Base-by-base conservation (phyloP, 139 green algal genomes). In the Medakamo hakoo region DNA sequence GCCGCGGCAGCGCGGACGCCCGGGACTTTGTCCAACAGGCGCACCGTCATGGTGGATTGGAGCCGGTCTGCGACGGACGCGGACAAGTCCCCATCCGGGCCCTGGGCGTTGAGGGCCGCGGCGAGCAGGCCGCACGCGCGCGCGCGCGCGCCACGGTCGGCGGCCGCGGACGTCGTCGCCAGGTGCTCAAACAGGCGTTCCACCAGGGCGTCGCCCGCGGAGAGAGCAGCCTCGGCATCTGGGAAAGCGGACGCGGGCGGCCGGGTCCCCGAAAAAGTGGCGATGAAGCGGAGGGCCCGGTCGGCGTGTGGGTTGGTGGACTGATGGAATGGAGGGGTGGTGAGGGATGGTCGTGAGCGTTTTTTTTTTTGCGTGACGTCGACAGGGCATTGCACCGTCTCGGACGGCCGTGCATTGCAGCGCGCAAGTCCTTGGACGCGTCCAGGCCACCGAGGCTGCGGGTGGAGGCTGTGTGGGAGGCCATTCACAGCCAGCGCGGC, bases 11-110 rank as follows among this genome's bases (percentile, higher is more conserved):
- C 71, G 16, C 80, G 69, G 9, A 89, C 73, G 14, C 24, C 60
- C 4, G 82, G 80, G 29, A 72, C 59, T 48, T 73, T 71, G 70
- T 89, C 82, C 5, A 70, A 64, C 55, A 87, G 58, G 3, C 81
- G 68, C 52, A 68, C 59, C 27, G 80, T 59, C 78, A 84, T 78
- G 0, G 49, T 63, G 23, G 68, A 63, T 60, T 78, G 49, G 61
- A 87, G 57, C 23, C 30, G 27, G 21, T 83, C 71, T 21, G 61
- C 63, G 25, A 82, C 59, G 16, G 80, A 76, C n/a, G 81, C 73
- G 27, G 49, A 57, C 20, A 85, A 49, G 57, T 77, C 76, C 0
- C 66, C 68, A 0, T 81, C 70, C 3, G 32, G 30, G 2, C 64
- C 62, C 23, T 82, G 57, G 23, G 27, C 65, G 63, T 74, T 75